A percentile compares a stretch with the other conserved stretches of the same genome.
Evolutionary conservation across 257 asterid species (phyloP).

Genomic region (Buddleja alternifolia): DNA sequence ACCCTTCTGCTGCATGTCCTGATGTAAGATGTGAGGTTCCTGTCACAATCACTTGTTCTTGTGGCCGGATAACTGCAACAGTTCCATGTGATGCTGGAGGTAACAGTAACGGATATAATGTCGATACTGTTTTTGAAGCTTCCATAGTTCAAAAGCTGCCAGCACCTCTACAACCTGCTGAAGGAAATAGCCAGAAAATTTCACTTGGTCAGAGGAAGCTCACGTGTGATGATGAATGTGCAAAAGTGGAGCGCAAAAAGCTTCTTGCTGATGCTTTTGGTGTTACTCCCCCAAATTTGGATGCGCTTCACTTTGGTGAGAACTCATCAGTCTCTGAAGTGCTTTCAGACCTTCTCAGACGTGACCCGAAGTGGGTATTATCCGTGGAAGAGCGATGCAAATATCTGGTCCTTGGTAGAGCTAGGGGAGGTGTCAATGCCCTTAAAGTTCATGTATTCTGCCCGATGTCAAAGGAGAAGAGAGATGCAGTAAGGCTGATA

Average conservation of each 20-base stretch:
- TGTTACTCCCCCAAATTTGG: conserved; percentile 59
- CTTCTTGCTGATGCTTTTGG: conserved; percentile 96
- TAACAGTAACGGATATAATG: conserved; percentile 40
- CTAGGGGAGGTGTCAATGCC: conserved; percentile 67
- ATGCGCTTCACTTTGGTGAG: conserved; percentile 90
- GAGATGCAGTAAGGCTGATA: conserved; percentile 83
- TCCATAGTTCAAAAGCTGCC: conserved; percentile 77
- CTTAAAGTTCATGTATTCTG: conserved; percentile 92
- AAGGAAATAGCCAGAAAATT: conserved; percentile 61
- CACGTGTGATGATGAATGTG: conserved; percentile 86
- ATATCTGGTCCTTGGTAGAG: conserved; percentile 78
- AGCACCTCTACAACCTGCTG: conserved; percentile 67
- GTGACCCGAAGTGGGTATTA: conserved; percentile 92
- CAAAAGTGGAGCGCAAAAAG: conserved; percentile 83
- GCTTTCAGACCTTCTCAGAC: conserved; percentile 83
- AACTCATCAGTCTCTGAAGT: conserved; percentile 76
- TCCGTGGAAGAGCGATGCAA: conserved; percentile 92
- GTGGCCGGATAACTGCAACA: conserved; percentile 75
- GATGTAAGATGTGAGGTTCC: conserved; percentile 88
- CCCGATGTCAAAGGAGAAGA: conserved; percentile 81
- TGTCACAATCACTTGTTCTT: conserved; percentile 78
- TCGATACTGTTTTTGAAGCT: conserved; percentile 66
- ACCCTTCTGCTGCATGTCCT: conserved; percentile 79
- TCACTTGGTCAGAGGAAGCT: conserved; percentile 93
- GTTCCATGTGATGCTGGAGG: conserved; percentile 97